A percentile compares a stretch with the other conserved stretches of the same genome.
phyloP scores from a whole-genome alignment of 768 basidiomycete species.

The Mycena pura region DNA sequence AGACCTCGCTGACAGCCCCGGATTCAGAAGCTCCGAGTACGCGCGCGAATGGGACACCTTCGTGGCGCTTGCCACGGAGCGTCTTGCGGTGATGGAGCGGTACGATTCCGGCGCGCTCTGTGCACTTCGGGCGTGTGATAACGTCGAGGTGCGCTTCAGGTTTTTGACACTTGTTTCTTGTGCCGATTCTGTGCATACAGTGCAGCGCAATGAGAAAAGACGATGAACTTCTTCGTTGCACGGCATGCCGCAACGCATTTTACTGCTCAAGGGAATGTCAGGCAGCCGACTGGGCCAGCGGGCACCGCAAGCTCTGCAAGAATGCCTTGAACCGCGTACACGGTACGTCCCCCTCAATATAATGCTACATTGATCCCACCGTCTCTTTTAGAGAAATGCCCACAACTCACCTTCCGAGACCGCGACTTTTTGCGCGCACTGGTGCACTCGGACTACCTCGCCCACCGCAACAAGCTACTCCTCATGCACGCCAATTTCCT shows the following conservation, averaged over 20 bases:
- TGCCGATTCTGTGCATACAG: neutral
- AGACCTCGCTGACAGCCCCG: neutral
- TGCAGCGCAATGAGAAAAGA: neutral
- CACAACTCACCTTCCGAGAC: neutral
- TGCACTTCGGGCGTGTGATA: neutral
- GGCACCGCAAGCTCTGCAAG: conserved; percentile 2
- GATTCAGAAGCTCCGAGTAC: neutral
- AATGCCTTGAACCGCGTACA: neutral
- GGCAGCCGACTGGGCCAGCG: conserved; percentile 1
- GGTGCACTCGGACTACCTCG: conserved; percentile 4
- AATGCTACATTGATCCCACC: neutral
- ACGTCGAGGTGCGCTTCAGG: neutral
- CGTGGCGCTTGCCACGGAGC: neutral
- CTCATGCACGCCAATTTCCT: neutral
- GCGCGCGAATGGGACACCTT: neutral
- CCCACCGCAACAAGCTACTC: neutral
- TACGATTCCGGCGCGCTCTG: conserved; percentile 5
- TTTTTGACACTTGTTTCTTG: neutral
- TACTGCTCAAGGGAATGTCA: conserved; percentile 13
- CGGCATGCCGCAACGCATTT: conserved; percentile 5
- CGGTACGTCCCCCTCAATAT: neutral
- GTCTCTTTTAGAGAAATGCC: neutral
- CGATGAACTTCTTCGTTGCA: neutral
- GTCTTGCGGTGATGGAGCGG: neutral
- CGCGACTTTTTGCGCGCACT: conserved; percentile 7